These are phyloP conservation scores for Dictyophora rubrovolvata DNA, from an alignment of 768 basidiomycete genomes.

Conservation along the genomic window DNA sequence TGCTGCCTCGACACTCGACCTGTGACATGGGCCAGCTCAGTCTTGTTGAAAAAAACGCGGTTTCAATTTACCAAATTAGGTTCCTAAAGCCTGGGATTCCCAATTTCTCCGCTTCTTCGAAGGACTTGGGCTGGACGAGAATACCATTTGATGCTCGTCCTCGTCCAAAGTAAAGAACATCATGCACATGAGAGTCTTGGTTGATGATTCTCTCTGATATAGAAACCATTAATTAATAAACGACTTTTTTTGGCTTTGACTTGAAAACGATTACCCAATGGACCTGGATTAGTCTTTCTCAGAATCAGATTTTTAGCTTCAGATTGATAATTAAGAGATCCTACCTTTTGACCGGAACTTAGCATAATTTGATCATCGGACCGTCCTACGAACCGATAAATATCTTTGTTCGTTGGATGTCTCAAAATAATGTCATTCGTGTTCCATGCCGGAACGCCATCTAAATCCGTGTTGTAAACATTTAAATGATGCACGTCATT, in stretches of 20 bases:
- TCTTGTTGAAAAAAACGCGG: neutral
- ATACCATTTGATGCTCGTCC: constrained; percentile 31
- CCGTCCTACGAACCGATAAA: constrained; percentile 15
- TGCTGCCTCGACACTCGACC: constrained; percentile 18
- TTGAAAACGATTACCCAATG: constrained; percentile 15
- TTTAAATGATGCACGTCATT: neutral
- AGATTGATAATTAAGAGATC: neutral
- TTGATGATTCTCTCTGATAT: constrained; percentile 29
- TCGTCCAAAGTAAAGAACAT: constrained; percentile 31
- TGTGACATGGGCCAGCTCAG: neutral
- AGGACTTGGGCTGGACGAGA: constrained; percentile 24
- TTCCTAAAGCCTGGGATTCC: constrained; percentile 25
- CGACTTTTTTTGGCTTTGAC: neutral
- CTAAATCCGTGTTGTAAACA: constrained; percentile 20
- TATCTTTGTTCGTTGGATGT: constrained; percentile 28
- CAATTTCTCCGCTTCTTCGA: constrained; percentile 24
- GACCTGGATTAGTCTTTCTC: constrained; percentile 22
- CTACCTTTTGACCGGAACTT: constrained; percentile 22
- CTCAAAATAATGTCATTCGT: constrained; percentile 31
- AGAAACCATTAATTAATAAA: neutral
- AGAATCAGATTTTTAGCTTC: neutral
- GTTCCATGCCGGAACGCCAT: constrained; percentile 25
- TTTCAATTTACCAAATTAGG: constrained; percentile 23
- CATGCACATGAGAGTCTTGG: constrained; percentile 21
- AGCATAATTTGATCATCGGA: constrained; percentile 24